phyloP scores from a whole-genome alignment of 2,329 filamentous ascomycete species.

The Venturia nashicola region DNA sequence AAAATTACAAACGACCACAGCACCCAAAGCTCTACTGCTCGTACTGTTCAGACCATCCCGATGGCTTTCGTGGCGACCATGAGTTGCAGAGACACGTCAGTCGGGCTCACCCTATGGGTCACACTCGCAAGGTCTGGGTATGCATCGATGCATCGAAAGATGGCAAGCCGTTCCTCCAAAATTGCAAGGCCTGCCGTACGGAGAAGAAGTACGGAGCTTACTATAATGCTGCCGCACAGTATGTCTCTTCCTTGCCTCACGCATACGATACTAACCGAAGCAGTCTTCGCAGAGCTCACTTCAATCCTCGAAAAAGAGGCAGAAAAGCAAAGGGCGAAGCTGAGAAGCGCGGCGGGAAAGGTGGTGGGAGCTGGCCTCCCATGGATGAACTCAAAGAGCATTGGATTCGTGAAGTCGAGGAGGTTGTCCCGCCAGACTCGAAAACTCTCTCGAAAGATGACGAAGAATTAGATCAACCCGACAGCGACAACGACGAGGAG shows the following conservation, averaged over 20 bases:
- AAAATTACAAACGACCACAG: conserved; percentile 46
- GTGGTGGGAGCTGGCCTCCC: conserved; percentile 47
- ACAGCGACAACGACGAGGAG: background rate
- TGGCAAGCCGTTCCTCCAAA: conserved; percentile 48
- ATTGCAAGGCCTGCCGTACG: conserved; percentile 72
- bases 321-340: conserved; percentile 42
- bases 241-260: background rate
- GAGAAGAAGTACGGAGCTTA: conserved; percentile 78
- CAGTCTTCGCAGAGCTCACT: conserved; percentile 69
- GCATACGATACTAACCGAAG: background rate
- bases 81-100: conserved; percentile 46
- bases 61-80: conserved; percentile 77
- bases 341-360: conserved; percentile 48
- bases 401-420: conserved; percentile 48
- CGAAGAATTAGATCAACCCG: background rate
- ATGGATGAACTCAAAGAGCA: conserved; percentile 46
- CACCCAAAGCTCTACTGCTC: conserved; percentile 61
- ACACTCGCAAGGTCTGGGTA: conserved; percentile 47
- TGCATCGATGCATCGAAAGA: conserved; percentile 39
- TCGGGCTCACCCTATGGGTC: conserved; percentile 48
- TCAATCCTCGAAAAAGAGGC: conserved; percentile 55
- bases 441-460: conserved; percentile 4
- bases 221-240: conserved; percentile 86
- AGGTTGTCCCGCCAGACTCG: conserved; percentile 2
- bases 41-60: conserved; percentile 57